Base-by-base conservation (phyloP, 805 yeast genomes). In the Sporopachydermia quercuum region DNA sequence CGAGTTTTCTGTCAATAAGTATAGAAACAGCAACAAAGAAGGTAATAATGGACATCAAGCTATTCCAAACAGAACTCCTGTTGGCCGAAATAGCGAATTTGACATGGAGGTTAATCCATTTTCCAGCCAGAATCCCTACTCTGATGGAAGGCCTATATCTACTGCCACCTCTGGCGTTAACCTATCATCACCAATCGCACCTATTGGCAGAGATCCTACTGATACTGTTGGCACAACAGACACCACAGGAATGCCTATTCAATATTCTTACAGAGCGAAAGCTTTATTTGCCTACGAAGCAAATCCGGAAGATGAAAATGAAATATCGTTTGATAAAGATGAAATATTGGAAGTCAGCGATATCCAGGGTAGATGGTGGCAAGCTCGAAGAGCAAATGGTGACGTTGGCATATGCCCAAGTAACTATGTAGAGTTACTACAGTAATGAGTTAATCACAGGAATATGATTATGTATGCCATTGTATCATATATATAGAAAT, bases 341-440 rank as follows among this genome's bases (percentile, higher is more conserved):
- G 97, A 89, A 58, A 63, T 85, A n/a, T 69, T 89, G 57, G 85
- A 78, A 51, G 94, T 89, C 23, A 84, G 84, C 49, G 96, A 89
- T 53, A 84, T 85, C 42, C 82, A 82, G 47, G 96, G 96, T 37
- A 78, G 93, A 61, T 89, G 98, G 98, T 89, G 97, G 97, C 95
- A 86, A 61, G 96, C 95, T 34, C 75, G 81, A 57, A 74, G 87
- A 53, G 68, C 79, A 5, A 80, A 75, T 49, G 98, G 98, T 23
- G 91, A 86, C 56, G 81, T 85, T 36, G 98, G 97, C 48, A 89
- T 89, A 51, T 86, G 95, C 58, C 97, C 98, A 39, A 79, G 94
- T 51, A 91, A 89, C 59, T 89, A 89, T 54, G 87, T 89, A 37
- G 83, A 83, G 58, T 65, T 86, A 34, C 42, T 17, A 37, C 8